Evolutionary conservation across 768 basidiomycete species (phyloP).

Genomic region (Termitomyces sp.): DNA sequence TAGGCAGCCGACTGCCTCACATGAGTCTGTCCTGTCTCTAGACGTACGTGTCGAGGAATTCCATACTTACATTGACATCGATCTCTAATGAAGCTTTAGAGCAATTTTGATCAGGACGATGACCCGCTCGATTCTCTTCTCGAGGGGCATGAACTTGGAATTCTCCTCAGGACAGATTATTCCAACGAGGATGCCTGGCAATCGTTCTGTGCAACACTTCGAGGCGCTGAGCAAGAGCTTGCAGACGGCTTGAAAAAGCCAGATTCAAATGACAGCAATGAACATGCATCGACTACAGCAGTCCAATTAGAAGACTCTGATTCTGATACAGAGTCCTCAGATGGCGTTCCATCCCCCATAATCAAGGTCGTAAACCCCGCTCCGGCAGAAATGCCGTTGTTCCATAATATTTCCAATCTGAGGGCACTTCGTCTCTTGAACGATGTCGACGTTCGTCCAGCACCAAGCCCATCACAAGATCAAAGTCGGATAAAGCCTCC

Average conservation of each 20-base stretch:
- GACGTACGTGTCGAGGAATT: slow-evolving; percentile 2
- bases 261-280: not conserved
- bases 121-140: slow-evolving; percentile 51
- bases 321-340: slow-evolving; percentile 23
- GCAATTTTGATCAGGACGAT: slow-evolving; percentile 28
- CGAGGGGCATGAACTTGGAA: slow-evolving; percentile 45
- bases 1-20: not conserved
- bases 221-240: slow-evolving; percentile 54
- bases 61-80: not conserved
- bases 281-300: slow-evolving; percentile 1
- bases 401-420: slow-evolving; percentile 58
- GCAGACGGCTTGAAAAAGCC: slow-evolving; percentile 16
- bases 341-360: slow-evolving; percentile 24
- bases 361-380: slow-evolving; percentile 46
- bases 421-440: slow-evolving; percentile 62
- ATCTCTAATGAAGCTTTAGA: slow-evolving; percentile 8
- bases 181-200: slow-evolving; percentile 63
- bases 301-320: slow-evolving; percentile 26
- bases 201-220: slow-evolving; percentile 42
- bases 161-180: slow-evolving; percentile 72
- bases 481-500: slow-evolving; percentile 39
- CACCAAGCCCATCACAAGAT: slow-evolving; percentile 41
- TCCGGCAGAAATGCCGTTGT: slow-evolving; percentile 30
- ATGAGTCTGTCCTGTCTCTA: not conserved
- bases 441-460: slow-evolving; percentile 58